These are phyloP conservation scores for Solanum raphanifolium DNA, from an alignment of 257 asterid genomes.

Conservation along the genomic window DNA sequence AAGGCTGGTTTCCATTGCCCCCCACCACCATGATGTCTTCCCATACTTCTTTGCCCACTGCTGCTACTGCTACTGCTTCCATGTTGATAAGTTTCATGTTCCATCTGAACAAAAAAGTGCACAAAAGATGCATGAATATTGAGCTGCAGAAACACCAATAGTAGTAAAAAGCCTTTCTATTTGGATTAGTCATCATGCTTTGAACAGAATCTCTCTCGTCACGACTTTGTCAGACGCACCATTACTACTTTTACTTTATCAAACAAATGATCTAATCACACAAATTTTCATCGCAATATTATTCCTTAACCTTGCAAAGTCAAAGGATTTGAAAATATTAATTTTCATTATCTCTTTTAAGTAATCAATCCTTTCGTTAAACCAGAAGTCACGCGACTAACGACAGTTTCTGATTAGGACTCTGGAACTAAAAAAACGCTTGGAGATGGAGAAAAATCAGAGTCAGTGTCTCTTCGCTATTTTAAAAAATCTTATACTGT, in stretches of 20 bases:
- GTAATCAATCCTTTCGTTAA: not conserved
- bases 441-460: not conserved
- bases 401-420: not conserved
- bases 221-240: not conserved
- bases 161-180: not conserved
- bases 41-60: conserved; percentile 6
- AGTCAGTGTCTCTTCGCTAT: not conserved
- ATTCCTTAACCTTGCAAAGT: not conserved
- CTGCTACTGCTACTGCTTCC: conserved; percentile 4
- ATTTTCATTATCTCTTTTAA: not conserved
- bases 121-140: not conserved
- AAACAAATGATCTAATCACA: not conserved
- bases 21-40: conserved; percentile 25
- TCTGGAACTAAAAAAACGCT: not conserved
- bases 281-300: not conserved
- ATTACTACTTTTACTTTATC: not conserved
- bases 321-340: not conserved
- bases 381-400: not conserved
- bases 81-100: not conserved
- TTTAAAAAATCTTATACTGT: not conserved
- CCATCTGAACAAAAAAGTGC: conserved; percentile 4
- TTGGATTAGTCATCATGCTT: not conserved
- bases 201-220: not conserved
- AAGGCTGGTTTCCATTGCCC: conserved; percentile 50
- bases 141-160: not conserved